A percentile compares a stretch with the other conserved stretches of the same genome.
Conservation (phyloP, 805 yeast genomes). For the Metschnikowia continentalis region DNA sequence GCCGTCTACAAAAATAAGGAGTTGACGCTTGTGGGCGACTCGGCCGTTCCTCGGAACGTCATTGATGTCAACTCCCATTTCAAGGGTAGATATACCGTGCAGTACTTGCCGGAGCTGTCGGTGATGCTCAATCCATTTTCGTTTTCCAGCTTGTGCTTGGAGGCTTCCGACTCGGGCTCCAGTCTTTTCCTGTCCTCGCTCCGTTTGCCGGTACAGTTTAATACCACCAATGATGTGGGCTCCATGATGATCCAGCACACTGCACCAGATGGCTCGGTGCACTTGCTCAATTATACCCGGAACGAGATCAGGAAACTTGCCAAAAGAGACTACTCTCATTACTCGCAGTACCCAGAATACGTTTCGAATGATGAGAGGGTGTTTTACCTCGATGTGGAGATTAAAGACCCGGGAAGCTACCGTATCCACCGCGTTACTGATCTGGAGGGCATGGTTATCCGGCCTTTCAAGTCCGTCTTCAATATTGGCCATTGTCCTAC, state of each 20-base stretch:
- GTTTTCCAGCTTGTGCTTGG: constrained; percentile 57
- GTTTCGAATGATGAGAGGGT: constrained; percentile 36
- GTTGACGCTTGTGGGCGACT: constrained; percentile 49
- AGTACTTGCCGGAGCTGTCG: constrained; percentile 86
- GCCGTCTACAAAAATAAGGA: constrained; percentile 40
- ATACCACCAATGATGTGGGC: constrained; percentile 72
- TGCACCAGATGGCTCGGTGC: constrained; percentile 49
- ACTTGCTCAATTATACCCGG: constrained; percentile 50
- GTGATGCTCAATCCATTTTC: constrained; percentile 77
- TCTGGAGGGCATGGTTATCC: constrained; percentile 52
- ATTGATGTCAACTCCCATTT: constrained; percentile 59
- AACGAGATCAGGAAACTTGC: constrained; percentile 47
- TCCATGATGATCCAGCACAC: constrained; percentile 60
- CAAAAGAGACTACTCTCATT: constrained; percentile 29
- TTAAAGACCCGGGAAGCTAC: constrained; percentile 73
- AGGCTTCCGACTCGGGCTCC: constrained; percentile 24
- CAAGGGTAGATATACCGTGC: constrained; percentile 80
- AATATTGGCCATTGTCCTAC: constrained; percentile 74
- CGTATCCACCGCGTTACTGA: constrained; percentile 66
- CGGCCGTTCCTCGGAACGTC: constrained; percentile 34
- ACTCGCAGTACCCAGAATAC: constrained; percentile 22
- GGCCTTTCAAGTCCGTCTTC: constrained; percentile 58
- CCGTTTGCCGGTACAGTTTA: constrained; percentile 68
- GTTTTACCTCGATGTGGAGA: constrained; percentile 60
- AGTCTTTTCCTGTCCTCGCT: constrained; percentile 20